phyloP scores from a whole-genome alignment of 257 asterid species.

The Scutellaria barbata region DNA sequence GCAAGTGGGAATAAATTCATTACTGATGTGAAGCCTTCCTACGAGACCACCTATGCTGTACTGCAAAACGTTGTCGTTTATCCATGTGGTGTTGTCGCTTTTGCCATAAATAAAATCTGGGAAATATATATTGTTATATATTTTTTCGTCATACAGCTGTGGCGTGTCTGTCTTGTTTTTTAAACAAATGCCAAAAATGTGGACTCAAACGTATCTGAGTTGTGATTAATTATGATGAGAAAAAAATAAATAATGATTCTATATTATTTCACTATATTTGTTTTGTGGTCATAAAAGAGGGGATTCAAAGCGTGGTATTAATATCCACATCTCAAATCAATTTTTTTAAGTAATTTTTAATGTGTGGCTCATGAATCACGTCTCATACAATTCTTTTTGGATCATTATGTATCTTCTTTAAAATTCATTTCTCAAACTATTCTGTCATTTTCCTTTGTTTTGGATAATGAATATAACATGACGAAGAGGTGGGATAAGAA shows the following conservation, averaged over 20 bases:
- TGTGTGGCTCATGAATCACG: too few species aligned
- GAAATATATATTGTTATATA: too few species aligned
- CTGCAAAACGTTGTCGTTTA: slow-evolving; percentile 32
- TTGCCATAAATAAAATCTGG: not conserved
- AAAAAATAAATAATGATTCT: not conserved
- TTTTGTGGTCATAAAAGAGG: not conserved
- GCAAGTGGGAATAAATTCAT: too few species aligned
- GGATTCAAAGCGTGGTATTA: too few species aligned
- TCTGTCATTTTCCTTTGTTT: too few species aligned
- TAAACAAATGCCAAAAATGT: slow-evolving; percentile 24
- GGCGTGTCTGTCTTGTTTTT: slow-evolving; percentile 1
- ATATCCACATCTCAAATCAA: too few species aligned
- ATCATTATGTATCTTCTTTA: too few species aligned
- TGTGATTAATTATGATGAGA: not conserved
- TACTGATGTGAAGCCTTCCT: not conserved
- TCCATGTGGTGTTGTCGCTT: slow-evolving; percentile 18
- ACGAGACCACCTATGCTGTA: not conserved
- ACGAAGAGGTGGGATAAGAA: too few species aligned
- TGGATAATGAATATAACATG: too few species aligned
- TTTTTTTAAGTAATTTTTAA: too few species aligned
- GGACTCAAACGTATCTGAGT: not conserved
- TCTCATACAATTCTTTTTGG: too few species aligned
- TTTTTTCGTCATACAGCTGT: slow-evolving; percentile 19
- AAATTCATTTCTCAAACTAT: too few species aligned
- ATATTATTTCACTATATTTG: not conserved